phyloP scores from a whole-genome alignment of 345 rosid genomes.

The Heritiera fomes region DNA sequence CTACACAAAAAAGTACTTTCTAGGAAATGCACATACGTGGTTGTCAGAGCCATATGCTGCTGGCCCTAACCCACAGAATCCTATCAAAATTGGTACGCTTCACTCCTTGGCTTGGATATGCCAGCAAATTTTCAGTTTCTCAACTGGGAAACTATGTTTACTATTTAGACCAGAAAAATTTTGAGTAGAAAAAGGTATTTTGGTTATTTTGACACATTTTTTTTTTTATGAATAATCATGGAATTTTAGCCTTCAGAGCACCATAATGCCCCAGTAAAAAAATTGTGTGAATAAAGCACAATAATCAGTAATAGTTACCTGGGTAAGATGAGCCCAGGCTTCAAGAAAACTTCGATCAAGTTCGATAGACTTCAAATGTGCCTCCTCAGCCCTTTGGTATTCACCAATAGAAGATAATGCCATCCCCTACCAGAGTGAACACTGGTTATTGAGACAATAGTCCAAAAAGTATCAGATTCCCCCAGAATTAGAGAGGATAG shows the following conservation, averaged over 20 bases:
- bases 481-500: conserved; percentile 23
- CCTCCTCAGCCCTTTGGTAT: conserved; percentile 75
- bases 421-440: conserved; percentile 58
- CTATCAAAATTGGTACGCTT: background rate
- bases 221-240: background rate
- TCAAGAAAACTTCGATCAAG: conserved; percentile 77
- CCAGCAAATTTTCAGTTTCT: background rate
- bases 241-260: background rate
- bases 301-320: conserved; percentile 48
- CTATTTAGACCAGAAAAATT: background rate
- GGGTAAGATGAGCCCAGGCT: conserved; percentile 89
- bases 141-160: background rate
- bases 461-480: conserved; percentile 17
- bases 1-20: background rate
- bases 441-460: conserved; percentile 20
- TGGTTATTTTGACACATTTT: conserved; percentile 4
- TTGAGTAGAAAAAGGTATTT: background rate
- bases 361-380: conserved; percentile 80
- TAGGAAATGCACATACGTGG: background rate
- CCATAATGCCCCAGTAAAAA: background rate
- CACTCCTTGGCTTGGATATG: background rate
- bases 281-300: background rate
- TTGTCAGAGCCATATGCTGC: background rate
- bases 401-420: conserved; percentile 81
- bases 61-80: background rate